These are phyloP conservation scores for Xylaria sp. DNA, from an alignment of 2,329 filamentous ascomycete genomes.

Conservation along the genomic window DNA sequence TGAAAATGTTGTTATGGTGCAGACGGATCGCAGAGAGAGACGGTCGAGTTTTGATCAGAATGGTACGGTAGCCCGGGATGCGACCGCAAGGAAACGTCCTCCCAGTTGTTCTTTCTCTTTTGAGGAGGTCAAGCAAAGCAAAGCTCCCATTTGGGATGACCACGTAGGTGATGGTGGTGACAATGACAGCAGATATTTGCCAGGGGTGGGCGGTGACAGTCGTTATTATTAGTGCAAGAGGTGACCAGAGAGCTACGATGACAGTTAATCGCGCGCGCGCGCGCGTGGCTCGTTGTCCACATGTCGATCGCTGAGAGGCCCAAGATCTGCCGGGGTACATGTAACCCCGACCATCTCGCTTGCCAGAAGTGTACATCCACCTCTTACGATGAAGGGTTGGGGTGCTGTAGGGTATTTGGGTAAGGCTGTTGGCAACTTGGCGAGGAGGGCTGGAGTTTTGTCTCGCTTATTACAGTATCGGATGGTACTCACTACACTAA, in stretches of 20 bases:
- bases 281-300: conserved; percentile 45
- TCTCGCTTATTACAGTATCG: conserved; percentile 29
- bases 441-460: conserved; percentile 28
- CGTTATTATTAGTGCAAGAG: conserved; percentile 31
- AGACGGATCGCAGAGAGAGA: neutral
- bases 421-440: conserved; percentile 36
- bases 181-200: neutral
- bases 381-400: neutral
- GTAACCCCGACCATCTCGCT: conserved; percentile 7
- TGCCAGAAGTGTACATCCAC: neutral
- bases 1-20: neutral
- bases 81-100: neutral
- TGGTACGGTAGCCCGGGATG: neutral
- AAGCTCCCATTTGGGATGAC: conserved; percentile 24
- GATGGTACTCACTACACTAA: conserved; percentile 24
- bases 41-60: neutral
- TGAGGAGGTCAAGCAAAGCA: neutral
- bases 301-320: conserved; percentile 50
- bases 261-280: conserved; percentile 39
- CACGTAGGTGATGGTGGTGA: conserved; percentile 32
- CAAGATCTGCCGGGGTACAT: conserved; percentile 44
- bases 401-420: conserved; percentile 13
- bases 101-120: neutral
- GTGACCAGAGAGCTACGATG: neutral
- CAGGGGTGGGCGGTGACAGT: conserved; percentile 25